Base-by-base conservation (phyloP, 2,329 filamentous ascomycete genomes). In the Monilinia fructigena region DNA sequence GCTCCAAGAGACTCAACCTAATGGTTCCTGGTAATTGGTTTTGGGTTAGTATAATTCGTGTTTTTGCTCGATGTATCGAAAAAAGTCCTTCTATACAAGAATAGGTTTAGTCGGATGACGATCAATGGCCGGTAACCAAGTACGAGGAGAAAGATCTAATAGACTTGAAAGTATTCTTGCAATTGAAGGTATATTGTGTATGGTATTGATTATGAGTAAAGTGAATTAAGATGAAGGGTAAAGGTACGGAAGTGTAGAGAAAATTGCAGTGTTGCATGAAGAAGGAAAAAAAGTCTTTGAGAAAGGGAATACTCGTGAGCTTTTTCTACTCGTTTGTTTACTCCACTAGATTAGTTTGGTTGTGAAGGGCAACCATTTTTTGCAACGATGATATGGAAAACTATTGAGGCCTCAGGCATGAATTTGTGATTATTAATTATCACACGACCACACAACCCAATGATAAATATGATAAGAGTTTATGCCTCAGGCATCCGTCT, bases 1-100 rank as follows among this genome's bases (percentile, higher is more conserved):
- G 80, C 77, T 84, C 81, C 82, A 83, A 85, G 82, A 84, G 80
- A 82, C 81, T 83, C 82, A 84, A 84, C 75, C 78, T 79, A 84
- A 84, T 83, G 81, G 79, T 82, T 85, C 82, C 81, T 84, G 80
- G 79, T 78, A 76, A 40, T 69, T 66, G 12, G 40, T 76, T 77
- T 73, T 73, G 77, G 73, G 78, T 82, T 82, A 81, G 80, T 83
- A 81, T 75, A 69, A 50, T 73, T 75, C 74, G 76, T 79, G 75
- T 73, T 76, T 78, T 76, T 81, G 78, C 77, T 82, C 79, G 80
- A 83, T 81, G 76, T 77, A 75, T 80, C 78, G 80, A 82, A 78
- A 50, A 42, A 42, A 23, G 72, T 79, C 76, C 78, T 81, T 80
- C 71, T 75, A 75, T 64, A 35, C 68, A 77, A 79, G 77, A 80